Base-by-base conservation (phyloP, 2,329 filamentous ascomycete genomes). In the Colletotrichum spaethianum region DNA sequence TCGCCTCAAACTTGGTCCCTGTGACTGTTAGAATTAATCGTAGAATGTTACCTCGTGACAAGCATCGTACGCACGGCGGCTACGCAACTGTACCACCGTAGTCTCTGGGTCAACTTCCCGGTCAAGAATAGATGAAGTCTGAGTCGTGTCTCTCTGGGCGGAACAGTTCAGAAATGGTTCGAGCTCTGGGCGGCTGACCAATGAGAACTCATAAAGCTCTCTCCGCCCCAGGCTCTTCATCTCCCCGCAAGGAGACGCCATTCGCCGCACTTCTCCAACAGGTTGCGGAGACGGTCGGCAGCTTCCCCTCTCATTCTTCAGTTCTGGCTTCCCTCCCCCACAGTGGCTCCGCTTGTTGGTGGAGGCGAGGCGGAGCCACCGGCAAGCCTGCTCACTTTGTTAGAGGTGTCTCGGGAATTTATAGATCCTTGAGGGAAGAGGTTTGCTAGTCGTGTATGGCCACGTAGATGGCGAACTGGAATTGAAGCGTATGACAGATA, bases 71-170 rank as follows among this genome's bases (percentile, higher is more conserved):
- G 46, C 53, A 60, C 18, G 4, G 31, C 5, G 2, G 28, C 46
- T 56, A 46, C 46, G 9, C 44, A 28, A 28, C 12, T 50, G 23
- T 50, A 26, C n/a, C 14, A 18, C 36, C 8, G 28, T 18, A 8
- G 12, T 33, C 20, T 5, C 16, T 62, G 26, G 63, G 56, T 33
- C 63, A 26, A 26, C 63, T 38, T 44, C 50, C 68, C 48, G 50
- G 50, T 62, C 23, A n/a, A 28, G 9, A 31, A 36, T 53, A 44
- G 12, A 23, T 2, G 33, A 70, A 33, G 36, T 44, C 53, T 65
- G 61, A 71, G 68, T 71, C 68, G 52, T 52, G 63, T 50, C 2
- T n/a, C 40, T 33, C 36, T 48, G 48, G 2, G 18, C 20, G 7
- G 36, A 40, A 53, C 40, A 28, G 44, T 38, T 23, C 26, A 23